A percentile compares a stretch with the other conserved stretches of the same genome.
These are phyloP conservation scores for Arabidopsis lyrata DNA, from an alignment of 441 rosid species.

Conservation along the genomic window DNA sequence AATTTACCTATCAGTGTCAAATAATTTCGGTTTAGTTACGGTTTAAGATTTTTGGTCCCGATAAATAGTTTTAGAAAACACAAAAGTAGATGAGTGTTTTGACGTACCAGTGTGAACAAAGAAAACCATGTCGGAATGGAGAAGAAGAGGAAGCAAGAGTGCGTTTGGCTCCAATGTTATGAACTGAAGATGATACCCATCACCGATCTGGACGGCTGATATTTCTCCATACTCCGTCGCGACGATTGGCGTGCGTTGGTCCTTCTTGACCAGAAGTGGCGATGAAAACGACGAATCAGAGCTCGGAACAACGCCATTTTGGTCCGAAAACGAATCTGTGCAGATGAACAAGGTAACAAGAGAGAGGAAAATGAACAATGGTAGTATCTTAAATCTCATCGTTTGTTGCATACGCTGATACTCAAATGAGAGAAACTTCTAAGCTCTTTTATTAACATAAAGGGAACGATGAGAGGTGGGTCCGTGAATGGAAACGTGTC, in stretches of 20 bases:
- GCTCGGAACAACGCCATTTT: conserved; percentile 7
- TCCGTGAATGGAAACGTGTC: conserved; percentile 35
- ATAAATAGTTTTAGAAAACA: no score
- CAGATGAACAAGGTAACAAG: conserved; percentile 27
- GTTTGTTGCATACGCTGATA: conserved; percentile 6
- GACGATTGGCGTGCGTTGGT: conserved; percentile 52
- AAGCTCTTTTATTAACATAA: not conserved
- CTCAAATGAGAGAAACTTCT: not conserved
- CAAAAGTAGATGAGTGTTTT: not conserved
- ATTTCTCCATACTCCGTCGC: conserved; percentile 66
- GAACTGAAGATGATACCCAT: conserved; percentile 62
- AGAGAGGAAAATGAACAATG: conserved; percentile 21
- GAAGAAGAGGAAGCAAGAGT: conserved; percentile 78
- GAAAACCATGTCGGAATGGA: conserved; percentile 83
- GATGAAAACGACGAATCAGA: conserved; percentile 6
- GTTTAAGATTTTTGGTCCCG: no score
- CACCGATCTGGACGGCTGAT: conserved; percentile 56
- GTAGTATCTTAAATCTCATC: conserved; percentile 39
- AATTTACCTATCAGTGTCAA: no score
- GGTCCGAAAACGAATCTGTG: conserved; percentile 32
- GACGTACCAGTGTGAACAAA: conserved; percentile 70
- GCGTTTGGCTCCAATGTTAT: conserved; percentile 77
- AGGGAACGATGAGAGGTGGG: conserved; percentile 14
- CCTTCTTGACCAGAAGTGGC: conserved; percentile 52
- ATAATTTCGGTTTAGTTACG: no score